These are phyloP conservation scores for Apiotrichum porosum DNA, from an alignment of 1,284 basidiomycete genomes.

Conservation along the genomic window DNA sequence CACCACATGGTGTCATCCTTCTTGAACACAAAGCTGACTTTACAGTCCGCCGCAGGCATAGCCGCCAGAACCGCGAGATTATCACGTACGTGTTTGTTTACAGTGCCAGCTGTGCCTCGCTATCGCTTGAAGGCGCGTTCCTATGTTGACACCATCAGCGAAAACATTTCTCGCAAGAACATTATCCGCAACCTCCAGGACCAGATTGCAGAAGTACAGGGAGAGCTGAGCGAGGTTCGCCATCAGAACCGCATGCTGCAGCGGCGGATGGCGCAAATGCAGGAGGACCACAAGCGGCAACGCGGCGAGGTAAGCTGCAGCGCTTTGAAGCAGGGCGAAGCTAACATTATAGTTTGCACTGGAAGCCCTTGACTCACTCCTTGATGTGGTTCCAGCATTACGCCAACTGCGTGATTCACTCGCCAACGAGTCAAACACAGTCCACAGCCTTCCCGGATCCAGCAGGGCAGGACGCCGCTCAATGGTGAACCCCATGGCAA, in stretches of 20 bases:
- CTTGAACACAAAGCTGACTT: not conserved
- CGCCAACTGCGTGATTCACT: conserved; percentile 6
- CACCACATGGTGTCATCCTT: too few relatives aligned
- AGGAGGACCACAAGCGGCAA: not conserved
- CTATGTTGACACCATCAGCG: not conserved
- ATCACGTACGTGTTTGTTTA: conserved; percentile 5
- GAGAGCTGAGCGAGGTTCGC: conserved; percentile 10
- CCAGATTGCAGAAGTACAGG: conserved; percentile 13
- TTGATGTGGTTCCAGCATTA: conserved; percentile 9
- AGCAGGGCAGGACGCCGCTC: not conserved
- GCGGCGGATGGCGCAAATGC: not conserved
- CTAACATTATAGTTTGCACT: not conserved
- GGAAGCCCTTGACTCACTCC: conserved; percentile 6
- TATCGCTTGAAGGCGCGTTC: not conserved
- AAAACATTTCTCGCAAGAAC: conserved; percentile 14
- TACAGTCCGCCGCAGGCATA: conserved; percentile 16
- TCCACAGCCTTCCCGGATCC: too few relatives aligned
- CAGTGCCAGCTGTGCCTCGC: not conserved
- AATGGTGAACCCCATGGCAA: conserved; percentile 10
- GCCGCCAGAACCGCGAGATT: conserved; percentile 16
- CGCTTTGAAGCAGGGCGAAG: not conserved
- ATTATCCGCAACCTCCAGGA: conserved; percentile 8
- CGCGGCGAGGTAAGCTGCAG: not conserved
- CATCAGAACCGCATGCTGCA: conserved; percentile 3
- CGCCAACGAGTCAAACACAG: not conserved